Base-by-base conservation (phyloP, 2,329 filamentous ascomycete genomes). In the Curvularia sp. region DNA sequence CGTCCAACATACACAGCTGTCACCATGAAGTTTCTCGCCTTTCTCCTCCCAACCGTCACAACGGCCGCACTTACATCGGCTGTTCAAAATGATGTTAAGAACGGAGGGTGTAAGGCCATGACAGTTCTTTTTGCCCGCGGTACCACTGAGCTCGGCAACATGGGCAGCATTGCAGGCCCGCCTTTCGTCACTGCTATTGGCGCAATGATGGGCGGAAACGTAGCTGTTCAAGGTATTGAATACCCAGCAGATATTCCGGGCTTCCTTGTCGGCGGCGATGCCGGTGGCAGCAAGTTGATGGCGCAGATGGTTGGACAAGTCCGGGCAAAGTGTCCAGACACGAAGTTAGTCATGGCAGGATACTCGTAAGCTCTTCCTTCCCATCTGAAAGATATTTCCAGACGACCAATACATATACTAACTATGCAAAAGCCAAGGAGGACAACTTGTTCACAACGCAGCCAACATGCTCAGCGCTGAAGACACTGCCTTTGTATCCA, bases 121-220 rank as follows among this genome's bases (percentile, higher is more conserved):
- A 86, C 83, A 7, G 71, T 86, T 50, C 81, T 87, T 64, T 86
- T 83, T 63, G 84, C 84, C n/a, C 80, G 84, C 18, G 84, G 84
- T 8, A 85, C 84, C 3, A 80, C 79, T 5, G 83, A 86, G 71
- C 34, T 61, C 1, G 83, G 83, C 39, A 86, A 84, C 63, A 81
- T 86, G 49, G 84, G 84, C 21, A 68, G 66, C 23, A 59, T 80
- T 5, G 77, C 80, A 1, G 84, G 84, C 0, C 83, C 83, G 2
- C 79, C 81, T 1, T 81, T 86, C 62, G 82, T 83, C 59, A 72
- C 79, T 36, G 78, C 80, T 2, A 68, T 86, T 1, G 76, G 75
- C 8, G 46, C 66, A 4, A 67, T 72, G 49, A 72, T 84, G 60
- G 56, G 79, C 13, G 73, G 72, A 39, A 79, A 80, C 53, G 68